phyloP scores from a whole-genome alignment of 768 basidiomycete genomes.

The Phaeolepiota aurea region DNA sequence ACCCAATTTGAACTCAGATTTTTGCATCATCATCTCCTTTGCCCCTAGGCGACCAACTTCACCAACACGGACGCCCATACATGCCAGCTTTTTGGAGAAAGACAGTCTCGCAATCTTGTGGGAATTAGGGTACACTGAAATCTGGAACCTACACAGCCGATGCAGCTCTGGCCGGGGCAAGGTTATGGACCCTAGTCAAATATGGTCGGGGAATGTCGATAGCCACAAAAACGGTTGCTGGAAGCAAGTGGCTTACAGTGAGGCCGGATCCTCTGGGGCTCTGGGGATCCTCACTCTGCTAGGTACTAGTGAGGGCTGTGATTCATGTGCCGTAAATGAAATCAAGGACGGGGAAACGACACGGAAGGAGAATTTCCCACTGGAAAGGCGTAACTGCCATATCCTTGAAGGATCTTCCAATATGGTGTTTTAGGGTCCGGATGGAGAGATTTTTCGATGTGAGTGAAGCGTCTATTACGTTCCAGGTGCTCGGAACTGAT shows the following conservation, averaged over 20 bases:
- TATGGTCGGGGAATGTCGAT: constrained; percentile 23
- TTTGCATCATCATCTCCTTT: too few species aligned
- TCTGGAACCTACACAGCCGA: constrained; percentile 66
- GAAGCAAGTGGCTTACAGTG: constrained; percentile 24
- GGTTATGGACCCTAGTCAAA: constrained; percentile 44
- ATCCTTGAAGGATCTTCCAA: constrained; percentile 20
- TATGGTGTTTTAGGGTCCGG: constrained; percentile 42
- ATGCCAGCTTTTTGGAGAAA: constrained; percentile 52
- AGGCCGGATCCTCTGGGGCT: constrained; percentile 5
- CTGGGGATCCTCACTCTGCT: constrained; percentile 26
- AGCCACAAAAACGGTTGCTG: constrained; percentile 13
- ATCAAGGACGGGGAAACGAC: constrained; percentile 11
- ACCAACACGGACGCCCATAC: constrained; percentile 61
- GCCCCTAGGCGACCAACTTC: too few species aligned
- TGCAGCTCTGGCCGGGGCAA: constrained; percentile 48
- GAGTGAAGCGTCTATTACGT: too few species aligned
- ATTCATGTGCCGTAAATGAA: constrained; percentile 21
- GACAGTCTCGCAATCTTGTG: constrained; percentile 64
- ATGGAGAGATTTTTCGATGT: too few species aligned
- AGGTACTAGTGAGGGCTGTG: constrained; percentile 24
- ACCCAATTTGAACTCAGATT: too few species aligned
- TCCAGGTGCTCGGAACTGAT: too few species aligned
- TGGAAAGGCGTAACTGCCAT: constrained; percentile 38
- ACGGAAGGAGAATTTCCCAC: constrained; percentile 10
- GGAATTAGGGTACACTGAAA: constrained; percentile 56